Evolutionary conservation across 2,329 filamentous ascomycete genomes (phyloP).

Genomic region (Lachnellula willkommii): DNA sequence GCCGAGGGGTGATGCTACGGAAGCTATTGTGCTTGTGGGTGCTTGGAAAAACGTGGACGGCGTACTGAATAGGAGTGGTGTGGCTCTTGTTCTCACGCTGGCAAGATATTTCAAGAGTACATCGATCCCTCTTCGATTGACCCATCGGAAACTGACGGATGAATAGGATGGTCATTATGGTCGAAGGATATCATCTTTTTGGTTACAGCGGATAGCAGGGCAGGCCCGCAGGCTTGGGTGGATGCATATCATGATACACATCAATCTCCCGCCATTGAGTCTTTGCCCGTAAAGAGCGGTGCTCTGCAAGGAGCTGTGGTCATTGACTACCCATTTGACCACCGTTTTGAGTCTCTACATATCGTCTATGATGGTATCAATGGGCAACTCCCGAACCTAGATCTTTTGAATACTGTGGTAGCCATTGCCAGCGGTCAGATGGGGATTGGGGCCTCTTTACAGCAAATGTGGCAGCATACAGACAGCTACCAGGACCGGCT

Average conservation of each 20-base stretch:
- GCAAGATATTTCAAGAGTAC: constrained; percentile 88
- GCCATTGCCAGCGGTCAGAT: constrained; percentile 86
- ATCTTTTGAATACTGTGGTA: constrained; percentile 90
- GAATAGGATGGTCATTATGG: constrained; percentile 84
- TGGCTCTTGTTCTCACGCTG: constrained; percentile 79
- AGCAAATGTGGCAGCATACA: constrained; percentile 75
- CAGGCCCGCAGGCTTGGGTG: constrained; percentile 92
- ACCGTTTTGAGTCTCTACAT: constrained; percentile 80
- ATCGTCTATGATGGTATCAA: constrained; percentile 94
- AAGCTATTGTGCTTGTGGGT: constrained; percentile 88
- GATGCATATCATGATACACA: constrained; percentile 95
- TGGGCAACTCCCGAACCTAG: constrained; percentile 89
- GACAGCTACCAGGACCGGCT: constrained; percentile 78
- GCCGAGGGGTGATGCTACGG: constrained; percentile 90
- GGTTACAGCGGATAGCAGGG: constrained; percentile 80
- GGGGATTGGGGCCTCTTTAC: constrained; percentile 77
- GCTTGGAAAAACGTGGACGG: constrained; percentile 80
- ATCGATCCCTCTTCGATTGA: constrained; percentile 15
- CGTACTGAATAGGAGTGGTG: constrained; percentile 77
- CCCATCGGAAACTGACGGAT: constrained; percentile 7
- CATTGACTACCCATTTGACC: constrained; percentile 85
- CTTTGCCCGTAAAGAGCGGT: constrained; percentile 84
- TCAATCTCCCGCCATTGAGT: constrained; percentile 61
- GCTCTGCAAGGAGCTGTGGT: constrained; percentile 88
- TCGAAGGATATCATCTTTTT: constrained; percentile 97